Percentiles rank a stretch among this genome's conserved stretches.
phyloP scores from a whole-genome alignment of 192 early-diverging fungal species.

The Rhizoclosmatium sp. region DNA sequence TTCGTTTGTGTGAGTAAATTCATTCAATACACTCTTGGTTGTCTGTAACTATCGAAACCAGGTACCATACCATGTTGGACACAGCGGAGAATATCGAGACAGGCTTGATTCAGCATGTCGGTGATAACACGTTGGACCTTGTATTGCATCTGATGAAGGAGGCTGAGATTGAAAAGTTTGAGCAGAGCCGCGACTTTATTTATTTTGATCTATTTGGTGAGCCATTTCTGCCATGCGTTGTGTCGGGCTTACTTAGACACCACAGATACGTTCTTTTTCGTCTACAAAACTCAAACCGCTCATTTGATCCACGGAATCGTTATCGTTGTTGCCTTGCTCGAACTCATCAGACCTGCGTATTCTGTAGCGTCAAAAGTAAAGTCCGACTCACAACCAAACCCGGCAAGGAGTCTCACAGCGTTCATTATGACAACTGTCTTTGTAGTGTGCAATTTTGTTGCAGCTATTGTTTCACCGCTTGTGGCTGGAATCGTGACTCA shows the following conservation, averaged over 20 bases:
- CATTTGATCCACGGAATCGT: conserved; percentile 57
- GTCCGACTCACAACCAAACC: not conserved
- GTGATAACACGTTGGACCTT: conserved; percentile 71
- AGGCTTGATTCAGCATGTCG: conserved; percentile 76
- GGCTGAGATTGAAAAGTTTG: conserved; percentile 53
- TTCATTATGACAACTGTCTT: conserved; percentile 27
- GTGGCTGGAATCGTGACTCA: conserved; percentile 39
- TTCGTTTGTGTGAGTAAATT: conserved; percentile 50
- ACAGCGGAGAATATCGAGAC: conserved; percentile 57
- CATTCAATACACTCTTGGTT: conserved; percentile 14
- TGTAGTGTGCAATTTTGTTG: conserved; percentile 31
- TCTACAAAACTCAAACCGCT: conserved; percentile 63
- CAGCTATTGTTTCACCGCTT: conserved; percentile 12
- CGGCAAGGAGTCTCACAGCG: not conserved
- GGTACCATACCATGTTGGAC: conserved; percentile 79
- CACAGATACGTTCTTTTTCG: conserved; percentile 60
- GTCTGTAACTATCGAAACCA: conserved; percentile 17
- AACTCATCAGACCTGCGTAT: conserved; percentile 29
- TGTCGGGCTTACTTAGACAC: not conserved
- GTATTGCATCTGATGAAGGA: conserved; percentile 58
- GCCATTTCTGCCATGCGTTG: conserved; percentile 7
- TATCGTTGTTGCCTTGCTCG: conserved; percentile 36
- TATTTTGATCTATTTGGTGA: conserved; percentile 72
- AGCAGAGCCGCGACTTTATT: conserved; percentile 57
- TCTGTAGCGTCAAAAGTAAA: conserved; percentile 4